These are phyloP conservation scores for Magnusiomyces sp. DNA, from an alignment of 1,139 yeast genomes.

Conservation along the genomic window DNA sequence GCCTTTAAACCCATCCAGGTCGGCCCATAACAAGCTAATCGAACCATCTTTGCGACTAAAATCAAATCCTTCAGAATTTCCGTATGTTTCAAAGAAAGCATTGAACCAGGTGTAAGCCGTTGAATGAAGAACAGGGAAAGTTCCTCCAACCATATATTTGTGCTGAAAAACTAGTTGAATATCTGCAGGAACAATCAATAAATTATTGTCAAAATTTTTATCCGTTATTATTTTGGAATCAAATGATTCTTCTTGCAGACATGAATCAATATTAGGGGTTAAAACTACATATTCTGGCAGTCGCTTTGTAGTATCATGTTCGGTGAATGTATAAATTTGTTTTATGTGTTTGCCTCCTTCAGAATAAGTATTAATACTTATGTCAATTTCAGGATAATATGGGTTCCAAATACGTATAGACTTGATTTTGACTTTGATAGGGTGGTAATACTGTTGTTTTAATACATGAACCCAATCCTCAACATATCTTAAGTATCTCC, in stretches of 20 bases:
- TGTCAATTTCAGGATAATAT: conserved; percentile 22
- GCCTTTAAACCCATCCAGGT: conserved; percentile 67
- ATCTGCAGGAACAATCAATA: conserved; percentile 16
- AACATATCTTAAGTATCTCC: conserved; percentile 57
- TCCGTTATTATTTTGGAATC: not conserved
- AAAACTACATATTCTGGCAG: conserved; percentile 11
- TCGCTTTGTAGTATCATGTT: conserved; percentile 15
- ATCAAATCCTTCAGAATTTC: conserved; percentile 15
- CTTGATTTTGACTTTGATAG: conserved; percentile 22
- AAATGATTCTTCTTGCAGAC: not conserved
- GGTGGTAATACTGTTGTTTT: conserved; percentile 17
- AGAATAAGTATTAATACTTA: conserved; percentile 21
- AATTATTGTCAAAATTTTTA: conserved; percentile 7
- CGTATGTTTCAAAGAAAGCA: conserved; percentile 28
- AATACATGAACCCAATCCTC: conserved; percentile 29
- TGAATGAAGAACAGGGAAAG: conserved; percentile 18
- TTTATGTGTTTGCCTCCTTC: conserved; percentile 17
- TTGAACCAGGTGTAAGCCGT: conserved; percentile 31
- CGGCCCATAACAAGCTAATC: conserved; percentile 41
- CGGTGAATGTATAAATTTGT: conserved; percentile 19
- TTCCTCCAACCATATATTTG: conserved; percentile 7
- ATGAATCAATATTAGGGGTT: conserved; percentile 6
- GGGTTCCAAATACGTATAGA: conserved; percentile 25
- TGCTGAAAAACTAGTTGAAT: conserved; percentile 18
- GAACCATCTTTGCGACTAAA: conserved; percentile 18